phyloP scores from a whole-genome alignment of 2,329 filamentous ascomycete genomes.

The Stagonosporopsis chrysanthemi region DNA sequence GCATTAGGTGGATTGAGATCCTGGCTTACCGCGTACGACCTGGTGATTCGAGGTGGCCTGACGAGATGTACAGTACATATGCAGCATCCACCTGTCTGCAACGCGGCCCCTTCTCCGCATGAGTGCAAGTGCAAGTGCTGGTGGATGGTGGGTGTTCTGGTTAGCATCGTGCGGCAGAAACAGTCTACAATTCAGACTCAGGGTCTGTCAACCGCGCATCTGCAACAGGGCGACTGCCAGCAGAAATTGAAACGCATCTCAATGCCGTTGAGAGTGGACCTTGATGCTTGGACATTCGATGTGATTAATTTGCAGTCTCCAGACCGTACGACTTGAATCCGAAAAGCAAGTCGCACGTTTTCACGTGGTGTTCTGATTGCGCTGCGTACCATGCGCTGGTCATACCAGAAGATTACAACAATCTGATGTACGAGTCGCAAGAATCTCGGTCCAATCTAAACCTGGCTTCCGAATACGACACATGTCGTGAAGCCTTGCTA shows the following conservation, averaged over 20 bases:
- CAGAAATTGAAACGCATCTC: not conserved
- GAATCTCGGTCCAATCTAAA: slow-evolving; percentile 15
- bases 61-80: slow-evolving; percentile 11
- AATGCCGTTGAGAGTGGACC: not conserved
- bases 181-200: slow-evolving; percentile 2
- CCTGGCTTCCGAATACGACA: slow-evolving; percentile 15
- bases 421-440: slow-evolving; percentile 13
- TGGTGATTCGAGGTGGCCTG: slow-evolving; percentile 5
- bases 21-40: slow-evolving; percentile 4
- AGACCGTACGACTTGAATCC: slow-evolving; percentile 2
- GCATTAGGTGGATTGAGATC: slow-evolving; percentile 12
- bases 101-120: slow-evolving; percentile 6
- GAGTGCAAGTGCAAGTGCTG: slow-evolving; percentile 3
- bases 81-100: slow-evolving; percentile 12
- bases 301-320: not conserved
- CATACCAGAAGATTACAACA: slow-evolving; percentile 20
- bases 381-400: slow-evolving; percentile 12
- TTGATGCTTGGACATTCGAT: slow-evolving; percentile 1
- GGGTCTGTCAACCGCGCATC: not conserved
- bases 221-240: slow-evolving; percentile 3
- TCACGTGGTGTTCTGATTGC: slow-evolving; percentile 21
- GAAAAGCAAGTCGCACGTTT: slow-evolving; percentile 18
- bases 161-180: slow-evolving; percentile 4
- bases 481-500: slow-evolving; percentile 20
- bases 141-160: not conserved